phyloP scores from a whole-genome alignment of 2,329 filamentous ascomycete species.

The Grosmannia clavigera region DNA sequence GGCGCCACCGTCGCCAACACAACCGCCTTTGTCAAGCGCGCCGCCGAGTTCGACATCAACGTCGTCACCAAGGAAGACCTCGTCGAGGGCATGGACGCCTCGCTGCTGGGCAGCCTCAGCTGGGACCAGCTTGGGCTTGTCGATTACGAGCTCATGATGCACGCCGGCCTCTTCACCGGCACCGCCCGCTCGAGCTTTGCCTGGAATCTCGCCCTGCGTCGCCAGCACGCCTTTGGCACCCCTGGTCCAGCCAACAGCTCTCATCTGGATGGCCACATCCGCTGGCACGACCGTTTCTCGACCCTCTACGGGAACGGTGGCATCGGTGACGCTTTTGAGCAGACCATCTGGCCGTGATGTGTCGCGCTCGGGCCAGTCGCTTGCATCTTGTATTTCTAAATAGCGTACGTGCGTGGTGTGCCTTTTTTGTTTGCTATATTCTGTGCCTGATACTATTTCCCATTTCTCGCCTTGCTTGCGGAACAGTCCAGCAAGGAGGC shows the following conservation, averaged over 20 bases:
- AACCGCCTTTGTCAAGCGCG: constrained; percentile 22
- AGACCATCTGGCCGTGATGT: constrained; percentile 18
- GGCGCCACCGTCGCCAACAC: constrained; percentile 25
- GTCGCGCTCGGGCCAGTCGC: not conserved
- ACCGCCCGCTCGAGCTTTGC: constrained; percentile 31
- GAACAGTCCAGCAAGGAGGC: not conserved
- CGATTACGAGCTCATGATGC: constrained; percentile 36
- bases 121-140: constrained; percentile 38
- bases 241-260: not conserved
- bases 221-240: constrained; percentile 18
- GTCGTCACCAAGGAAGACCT: constrained; percentile 31
- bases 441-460: not conserved
- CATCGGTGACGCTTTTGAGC: constrained; percentile 10
- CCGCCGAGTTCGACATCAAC: constrained; percentile 22
- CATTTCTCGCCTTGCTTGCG: no score
- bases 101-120: constrained; percentile 22
- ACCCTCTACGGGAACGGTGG: constrained; percentile 17
- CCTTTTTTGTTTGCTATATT: not conserved
- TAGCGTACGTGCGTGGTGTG: not conserved
- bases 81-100: constrained; percentile 23
- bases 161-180: constrained; percentile 30
- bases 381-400: not conserved
- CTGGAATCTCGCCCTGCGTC: constrained; percentile 32
- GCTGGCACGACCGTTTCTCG: constrained; percentile 22
- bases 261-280: constrained; percentile 11